Evolutionary conservation across 2,329 filamentous ascomycete genomes (phyloP), one percentile per base, ranked within the genome.

Genomic region (Daldinia eschscholtzii): DNA sequence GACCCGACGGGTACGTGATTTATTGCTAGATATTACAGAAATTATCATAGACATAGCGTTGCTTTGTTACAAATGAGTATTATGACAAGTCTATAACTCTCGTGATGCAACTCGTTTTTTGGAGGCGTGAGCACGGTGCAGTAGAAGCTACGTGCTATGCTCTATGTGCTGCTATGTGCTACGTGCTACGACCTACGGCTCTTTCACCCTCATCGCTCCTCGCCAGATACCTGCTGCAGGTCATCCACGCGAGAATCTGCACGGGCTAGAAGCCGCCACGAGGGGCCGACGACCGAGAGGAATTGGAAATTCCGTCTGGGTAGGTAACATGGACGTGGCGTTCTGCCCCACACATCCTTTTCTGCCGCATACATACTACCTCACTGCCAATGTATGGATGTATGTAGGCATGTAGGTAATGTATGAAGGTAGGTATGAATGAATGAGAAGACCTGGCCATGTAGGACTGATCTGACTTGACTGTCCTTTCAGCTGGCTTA

Each of bases 221-320:
- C 56, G 44, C 52, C 62, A 61, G 48, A 44, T 42, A 66, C 30
- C 30, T 55, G 53, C 67, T 71, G 70, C 70, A 71, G 67, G 70
- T 70, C 65, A 68, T 68, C 63, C 68, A 71, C 68, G 68, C 65
- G 68, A 71, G 68, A 68, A 68, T 65, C 56, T 70, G 62, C 65
- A 68, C 68, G 65, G 65, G 65, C 68, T 61, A 58, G 68, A 65
- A 63, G 57, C 70, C 70, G 70, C 70, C 67, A 72, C 70, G 70
- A 68, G 68, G 61, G 69, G 50, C 57, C 65, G 70, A 67, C 67
- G 61, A 66, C 67, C 64, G 61, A 72, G 65, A 65, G 64, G 70
- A 72, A 68, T 68, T 70, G 70, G 61, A 68, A 72, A 67, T 70
- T 68, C 67, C 70, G 64, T 67, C 67, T 71, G 67, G 70, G 58